phyloP scores from a whole-genome alignment of 306 rosid species.

The Cyclanthera cordifolia region DNA sequence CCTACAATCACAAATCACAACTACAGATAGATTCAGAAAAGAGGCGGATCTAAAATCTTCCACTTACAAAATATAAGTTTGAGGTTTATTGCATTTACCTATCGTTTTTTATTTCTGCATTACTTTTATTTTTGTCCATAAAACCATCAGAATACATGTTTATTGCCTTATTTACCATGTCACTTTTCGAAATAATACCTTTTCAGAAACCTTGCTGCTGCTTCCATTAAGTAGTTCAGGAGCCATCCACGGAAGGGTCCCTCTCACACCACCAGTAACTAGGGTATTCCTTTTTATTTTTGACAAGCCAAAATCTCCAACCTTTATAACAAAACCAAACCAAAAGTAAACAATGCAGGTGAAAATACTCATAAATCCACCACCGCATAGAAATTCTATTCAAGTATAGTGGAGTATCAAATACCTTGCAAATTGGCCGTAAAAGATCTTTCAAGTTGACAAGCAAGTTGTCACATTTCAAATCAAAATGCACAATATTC shows the following conservation, averaged over 20 bases:
- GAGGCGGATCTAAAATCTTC: too few species aligned
- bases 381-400: neutral
- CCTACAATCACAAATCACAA: too few species aligned
- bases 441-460: constrained; percentile 73
- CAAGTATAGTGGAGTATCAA: neutral
- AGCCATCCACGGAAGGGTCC: constrained; percentile 95
- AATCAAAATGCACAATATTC: constrained; percentile 83
- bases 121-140: too few species aligned
- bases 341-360: neutral
- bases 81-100: too few species aligned
- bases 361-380: constrained; percentile 1
- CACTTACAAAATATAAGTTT: too few species aligned
- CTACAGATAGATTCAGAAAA: too few species aligned
- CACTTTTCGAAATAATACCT: constrained; percentile 40
- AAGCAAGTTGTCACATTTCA: constrained; percentile 84
- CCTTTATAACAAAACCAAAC: constrained; percentile 31
- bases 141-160: too few species aligned
- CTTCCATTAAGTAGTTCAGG: constrained; percentile 81
- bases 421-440: constrained; percentile 89
- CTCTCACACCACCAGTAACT: constrained; percentile 82
- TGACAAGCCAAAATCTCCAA: constrained; percentile 88
- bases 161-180: too few species aligned
- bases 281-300: constrained; percentile 74
- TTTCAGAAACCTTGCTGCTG: constrained; percentile 84
- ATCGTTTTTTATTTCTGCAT: too few species aligned